A percentile compares a stretch with the other conserved stretches of the same genome.
Evolutionary conservation across 257 asterid genomes (phyloP).

Genomic region (Salvia rosmarinus): DNA sequence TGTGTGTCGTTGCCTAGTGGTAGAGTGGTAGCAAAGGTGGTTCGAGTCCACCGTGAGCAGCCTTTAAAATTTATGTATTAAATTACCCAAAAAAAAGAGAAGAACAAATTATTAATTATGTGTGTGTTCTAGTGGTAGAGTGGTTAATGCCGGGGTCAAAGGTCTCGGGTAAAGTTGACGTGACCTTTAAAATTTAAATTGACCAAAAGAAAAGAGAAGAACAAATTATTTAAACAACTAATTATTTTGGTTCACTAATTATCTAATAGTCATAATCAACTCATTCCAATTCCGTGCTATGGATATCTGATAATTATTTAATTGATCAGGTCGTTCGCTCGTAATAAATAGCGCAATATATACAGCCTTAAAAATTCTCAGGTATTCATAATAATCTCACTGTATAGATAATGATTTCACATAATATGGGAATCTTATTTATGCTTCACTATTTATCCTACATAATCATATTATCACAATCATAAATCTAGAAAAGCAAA

Average conservation of each 20-base stretch:
- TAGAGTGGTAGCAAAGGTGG: too few species aligned
- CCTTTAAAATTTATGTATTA: too few species aligned
- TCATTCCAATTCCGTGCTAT: slow-evolving; percentile 26
- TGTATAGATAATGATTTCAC: slow-evolving; percentile 38
- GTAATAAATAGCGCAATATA: slow-evolving; percentile 18
- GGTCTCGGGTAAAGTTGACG: too few species aligned
- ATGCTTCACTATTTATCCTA: slow-evolving; percentile 44
- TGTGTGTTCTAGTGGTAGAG: too few species aligned
- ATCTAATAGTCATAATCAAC: slow-evolving; percentile 24
- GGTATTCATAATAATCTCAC: slow-evolving; percentile 10
- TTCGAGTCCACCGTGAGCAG: too few species aligned
- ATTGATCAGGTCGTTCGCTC: slow-evolving; percentile 23
- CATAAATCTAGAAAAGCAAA: slow-evolving; percentile 27
- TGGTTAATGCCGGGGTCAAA: too few species aligned
- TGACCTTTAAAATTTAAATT: too few species aligned
- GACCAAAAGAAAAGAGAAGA: too few species aligned
- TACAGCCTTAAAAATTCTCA: background rate
- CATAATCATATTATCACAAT: slow-evolving; percentile 44
- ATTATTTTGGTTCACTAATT: slow-evolving; percentile 11
- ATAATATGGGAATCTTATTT: slow-evolving; percentile 49
- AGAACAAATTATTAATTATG: too few species aligned
- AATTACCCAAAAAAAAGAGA: too few species aligned
- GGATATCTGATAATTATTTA: slow-evolving; percentile 20
- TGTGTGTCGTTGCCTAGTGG: too few species aligned
- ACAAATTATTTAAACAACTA: slow-evolving; percentile 1